Evolutionary conservation across 2,329 filamentous ascomycete species (phyloP), one percentile per base, ranked within the genome.

Genomic region (Penicillium sp.): DNA sequence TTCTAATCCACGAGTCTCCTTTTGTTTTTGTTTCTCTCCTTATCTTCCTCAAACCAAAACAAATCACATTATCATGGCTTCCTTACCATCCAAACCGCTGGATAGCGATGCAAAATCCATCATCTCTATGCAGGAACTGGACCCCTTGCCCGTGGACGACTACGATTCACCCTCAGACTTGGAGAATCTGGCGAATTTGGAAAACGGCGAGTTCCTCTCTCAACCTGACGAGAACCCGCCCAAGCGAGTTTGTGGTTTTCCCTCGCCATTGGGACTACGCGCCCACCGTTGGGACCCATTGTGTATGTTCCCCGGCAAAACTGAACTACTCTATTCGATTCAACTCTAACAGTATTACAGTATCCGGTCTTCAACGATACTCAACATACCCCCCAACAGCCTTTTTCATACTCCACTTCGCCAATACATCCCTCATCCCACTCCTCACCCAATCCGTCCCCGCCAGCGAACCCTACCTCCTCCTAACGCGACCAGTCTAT

Each of bases 401-500:
- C 59, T 96, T 93, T 75, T 81, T 87, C 27, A 79, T 84, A 24
- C 80, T 94, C 51, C 91, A 96, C 75, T 78, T 94, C 56, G 80
- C 86, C 64, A 96, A 92, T 63, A 93, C 90, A 27, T 90, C 90
- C 7, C 70, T 96, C 36, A 87, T 95, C 58, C 91, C 91, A 0
- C 83, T 94, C 30, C 63, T 86, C 43, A 90, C 89, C 33, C 83
- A 80, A 51, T 90, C 88, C 39, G 83, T 94, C 6, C 77, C 87
- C 7, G 82, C 85, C 46, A 89, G 89, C 54, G 92, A 97, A 68
- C 86, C 85, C 43, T 96, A 91, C 72, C 85, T 97, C 42, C 87
- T 97, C 58, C 89, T 96, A 71, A 92, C 91, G 23, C 85, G 93
- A 55, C 92, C 95, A 42, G 86, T 94, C 71, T 97, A 97, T 77